A percentile compares a stretch with the other conserved stretches of the same genome.
phyloP scores from a whole-genome alignment of 2,329 filamentous ascomycete genomes.

The Aschersonia sp. region DNA sequence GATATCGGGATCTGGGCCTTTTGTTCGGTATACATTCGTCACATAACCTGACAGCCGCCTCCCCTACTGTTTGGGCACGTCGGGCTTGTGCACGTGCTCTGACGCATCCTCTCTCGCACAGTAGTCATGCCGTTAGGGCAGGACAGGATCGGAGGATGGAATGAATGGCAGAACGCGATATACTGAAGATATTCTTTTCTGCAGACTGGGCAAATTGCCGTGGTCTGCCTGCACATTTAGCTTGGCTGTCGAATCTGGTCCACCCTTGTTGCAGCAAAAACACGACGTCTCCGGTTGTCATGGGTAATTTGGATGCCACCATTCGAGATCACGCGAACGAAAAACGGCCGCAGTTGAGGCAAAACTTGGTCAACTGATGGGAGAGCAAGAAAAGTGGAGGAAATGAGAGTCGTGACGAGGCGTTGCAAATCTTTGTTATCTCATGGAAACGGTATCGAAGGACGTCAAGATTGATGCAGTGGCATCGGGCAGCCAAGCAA shows the following conservation, averaged over 20 bases:
- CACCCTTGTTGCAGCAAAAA: slow-evolving; percentile 1
- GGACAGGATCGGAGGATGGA: slow-evolving; percentile 30
- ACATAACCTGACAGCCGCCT: slow-evolving; percentile 41
- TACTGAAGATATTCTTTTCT: slow-evolving; percentile 44
- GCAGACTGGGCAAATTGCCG: slow-evolving; percentile 42
- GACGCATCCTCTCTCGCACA: slow-evolving; percentile 29
- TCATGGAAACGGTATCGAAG: slow-evolving; percentile 1
- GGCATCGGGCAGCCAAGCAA: neutral
- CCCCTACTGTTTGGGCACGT: slow-evolving; percentile 43
- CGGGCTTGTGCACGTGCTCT: slow-evolving; percentile 41
- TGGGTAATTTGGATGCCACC: neutral
- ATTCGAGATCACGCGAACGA: neutral
- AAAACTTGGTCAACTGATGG: neutral
- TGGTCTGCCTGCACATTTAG: slow-evolving; percentile 48
- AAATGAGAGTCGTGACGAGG: neutral
- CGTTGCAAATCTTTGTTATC: neutral
- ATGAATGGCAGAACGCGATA: slow-evolving; percentile 39
- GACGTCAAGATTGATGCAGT: neutral
- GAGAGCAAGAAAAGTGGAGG: neutral
- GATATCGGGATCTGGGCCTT: neutral
- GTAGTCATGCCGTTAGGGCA: slow-evolving; percentile 31
- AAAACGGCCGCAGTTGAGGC: neutral
- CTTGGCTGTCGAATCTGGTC: slow-evolving; percentile 9
- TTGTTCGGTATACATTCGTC: slow-evolving; percentile 9
- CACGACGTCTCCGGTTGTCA: no score